phyloP scores from a whole-genome alignment of 2,329 filamentous ascomycete genomes.

The Penicillium verrucosum region DNA sequence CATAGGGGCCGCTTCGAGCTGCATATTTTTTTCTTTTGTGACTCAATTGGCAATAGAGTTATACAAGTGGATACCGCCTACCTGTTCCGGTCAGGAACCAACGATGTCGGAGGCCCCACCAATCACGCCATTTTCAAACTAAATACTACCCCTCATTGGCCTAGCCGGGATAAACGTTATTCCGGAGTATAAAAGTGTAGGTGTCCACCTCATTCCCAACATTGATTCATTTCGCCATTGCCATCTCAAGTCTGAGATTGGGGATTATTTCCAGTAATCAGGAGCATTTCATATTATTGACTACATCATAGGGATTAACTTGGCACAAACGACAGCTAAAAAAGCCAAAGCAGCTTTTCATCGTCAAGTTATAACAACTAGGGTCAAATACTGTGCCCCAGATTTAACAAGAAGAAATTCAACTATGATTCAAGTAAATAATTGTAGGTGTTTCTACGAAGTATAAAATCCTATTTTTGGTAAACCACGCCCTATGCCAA shows the following conservation, averaged over 20 bases:
- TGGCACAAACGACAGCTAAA: not conserved
- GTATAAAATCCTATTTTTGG: too few species aligned
- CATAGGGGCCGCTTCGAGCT: conserved; percentile 18
- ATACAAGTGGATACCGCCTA: conserved; percentile 13
- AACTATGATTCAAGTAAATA: too few species aligned
- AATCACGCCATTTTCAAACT: conserved; percentile 18
- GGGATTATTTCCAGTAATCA: not conserved
- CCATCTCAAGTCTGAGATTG: too few species aligned
- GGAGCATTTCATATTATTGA: not conserved
- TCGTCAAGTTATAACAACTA: not conserved
- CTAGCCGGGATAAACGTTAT: not conserved
- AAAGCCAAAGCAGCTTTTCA: not conserved
- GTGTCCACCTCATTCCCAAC: not conserved
- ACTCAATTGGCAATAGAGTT: conserved; percentile 12
- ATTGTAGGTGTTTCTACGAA: too few species aligned
- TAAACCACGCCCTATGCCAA: too few species aligned
- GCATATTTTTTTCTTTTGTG: conserved; percentile 5
- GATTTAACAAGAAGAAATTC: too few species aligned
- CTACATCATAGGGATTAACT: not conserved
- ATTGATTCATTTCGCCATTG: not conserved
- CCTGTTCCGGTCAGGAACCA: conserved; percentile 7
- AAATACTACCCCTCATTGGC: not conserved
- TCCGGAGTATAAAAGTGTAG: not conserved
- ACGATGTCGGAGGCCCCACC: conserved; percentile 24
- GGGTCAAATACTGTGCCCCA: too few species aligned